Conservation (phyloP, 257 asterid species). For the Scutellaria minor region DNA sequence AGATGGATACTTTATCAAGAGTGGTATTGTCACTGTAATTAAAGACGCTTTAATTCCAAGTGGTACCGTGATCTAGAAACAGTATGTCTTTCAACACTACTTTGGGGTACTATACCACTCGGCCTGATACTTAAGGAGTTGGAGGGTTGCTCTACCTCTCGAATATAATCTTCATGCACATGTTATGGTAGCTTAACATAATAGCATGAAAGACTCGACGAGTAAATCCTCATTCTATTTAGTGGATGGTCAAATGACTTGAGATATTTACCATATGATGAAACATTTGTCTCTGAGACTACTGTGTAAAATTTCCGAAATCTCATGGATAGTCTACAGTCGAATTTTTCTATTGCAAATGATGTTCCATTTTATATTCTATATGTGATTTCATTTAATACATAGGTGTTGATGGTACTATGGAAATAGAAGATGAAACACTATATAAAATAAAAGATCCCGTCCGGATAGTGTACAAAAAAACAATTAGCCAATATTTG, state of each 20-base stretch:
- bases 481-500: background rate
- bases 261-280: background rate
- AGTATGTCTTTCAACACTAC: background rate
- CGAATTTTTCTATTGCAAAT: no score
- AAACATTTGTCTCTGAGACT: background rate
- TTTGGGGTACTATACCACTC: background rate
- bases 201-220: constrained; percentile 21
- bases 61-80: constrained; percentile 63
- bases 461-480: background rate
- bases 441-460: no score
- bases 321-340: no score
- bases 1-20: constrained; percentile 92
- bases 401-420: no score
- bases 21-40: constrained; percentile 87
- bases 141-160: constrained; percentile 20
- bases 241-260: background rate
- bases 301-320: no score
- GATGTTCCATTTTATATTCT: no score
- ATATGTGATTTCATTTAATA: no score
- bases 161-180: constrained; percentile 38
- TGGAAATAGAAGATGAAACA: no score
- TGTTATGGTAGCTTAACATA: constrained; percentile 23
- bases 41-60: constrained; percentile 88
- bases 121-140: background rate
- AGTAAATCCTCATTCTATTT: background rate